Base-by-base conservation (phyloP, 2,329 filamentous ascomycete species). In the Aspergillus tamarii region DNA sequence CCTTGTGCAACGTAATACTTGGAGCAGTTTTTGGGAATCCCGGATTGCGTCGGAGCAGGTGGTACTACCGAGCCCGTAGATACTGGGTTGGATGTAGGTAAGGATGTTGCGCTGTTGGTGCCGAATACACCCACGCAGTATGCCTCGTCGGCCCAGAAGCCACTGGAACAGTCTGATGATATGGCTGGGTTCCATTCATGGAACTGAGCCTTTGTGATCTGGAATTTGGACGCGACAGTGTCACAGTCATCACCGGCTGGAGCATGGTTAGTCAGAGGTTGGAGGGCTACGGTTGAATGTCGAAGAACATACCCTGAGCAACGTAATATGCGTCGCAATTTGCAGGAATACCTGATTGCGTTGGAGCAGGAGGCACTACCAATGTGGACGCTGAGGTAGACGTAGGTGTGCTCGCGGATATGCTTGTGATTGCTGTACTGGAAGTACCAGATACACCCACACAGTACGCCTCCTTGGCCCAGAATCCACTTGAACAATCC, bases 181-280 rank as follows among this genome's bases (percentile, higher is more conserved):
- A 67, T 58, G n/a, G 60, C 62, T 2, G 67, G 58, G 34, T 69
- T 69, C 62, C 65, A 69, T n/a, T 58, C n/a, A 11, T 65, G 60
- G 4, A 67, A 46, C 11, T 69, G 10, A 6, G 48, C 63, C 32
- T 62, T 59, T 1, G 60, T 65, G 9, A 66, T 62, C 1, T 26
- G 46, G 45, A 55, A 63, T 14, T 14, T 16, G 2, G 8, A 14
- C 41, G 62, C 67, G 55, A 69, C 55, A 3, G 8, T 32, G 0
- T 57, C 58, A 32, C 62, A 69, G 5, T 57, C 63, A 28, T 69
- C 63, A 3, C 57, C 53, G 5, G 21, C 16, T n/a, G 41, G 58
- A 46, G 66, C 56, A 30, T 61, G 30, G 30, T 32, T 32, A 32
- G 30, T 32, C 30, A 32, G 30, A 10, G 30, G 30, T 32, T 32